These are phyloP conservation scores for Verticillium tricorpus DNA, from an alignment of 2,329 filamentous ascomycete species.

Conservation along the genomic window DNA sequence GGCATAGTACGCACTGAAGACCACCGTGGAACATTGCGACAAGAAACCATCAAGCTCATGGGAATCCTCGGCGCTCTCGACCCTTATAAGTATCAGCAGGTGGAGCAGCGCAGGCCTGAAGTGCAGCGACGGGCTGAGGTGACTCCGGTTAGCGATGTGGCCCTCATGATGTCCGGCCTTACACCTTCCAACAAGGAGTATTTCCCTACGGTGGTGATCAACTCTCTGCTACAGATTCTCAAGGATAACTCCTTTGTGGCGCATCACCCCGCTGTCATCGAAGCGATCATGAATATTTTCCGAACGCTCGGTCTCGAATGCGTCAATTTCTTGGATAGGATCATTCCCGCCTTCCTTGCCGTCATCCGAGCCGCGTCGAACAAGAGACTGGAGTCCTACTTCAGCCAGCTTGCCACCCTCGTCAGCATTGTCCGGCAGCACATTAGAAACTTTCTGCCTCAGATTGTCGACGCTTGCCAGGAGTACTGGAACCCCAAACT, in stretches of 20 bases:
- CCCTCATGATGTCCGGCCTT: conserved; percentile 94
- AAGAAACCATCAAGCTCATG: conserved; percentile 94
- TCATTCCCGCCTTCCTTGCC: conserved; percentile 86
- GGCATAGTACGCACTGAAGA: conserved; percentile 89
- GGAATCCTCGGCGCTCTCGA: conserved; percentile 93
- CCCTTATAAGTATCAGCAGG: conserved; percentile 93
- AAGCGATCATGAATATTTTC: conserved; percentile 98
- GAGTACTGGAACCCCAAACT: conserved; percentile 85
- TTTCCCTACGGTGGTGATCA: conserved; percentile 96
- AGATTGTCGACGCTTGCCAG: conserved; percentile 80
- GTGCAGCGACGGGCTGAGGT: conserved; percentile 62
- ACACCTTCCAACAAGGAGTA: conserved; percentile 98
- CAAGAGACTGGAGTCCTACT: conserved; percentile 86
- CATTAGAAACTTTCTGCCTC: conserved; percentile 83
- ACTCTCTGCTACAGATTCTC: conserved; percentile 85
- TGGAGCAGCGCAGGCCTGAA: conserved; percentile 84
- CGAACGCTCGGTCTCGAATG: conserved; percentile 94
- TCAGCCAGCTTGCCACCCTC: conserved; percentile 89
- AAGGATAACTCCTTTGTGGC: conserved; percentile 86
- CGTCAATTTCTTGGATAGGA: conserved; percentile 88
- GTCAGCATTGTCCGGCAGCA: conserved; percentile 96
- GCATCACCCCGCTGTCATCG: conserved; percentile 90
- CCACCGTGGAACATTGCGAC: conserved; percentile 76
- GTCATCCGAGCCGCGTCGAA: conserved; percentile 80
- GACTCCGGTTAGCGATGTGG: conserved; percentile 80